phyloP scores from a whole-genome alignment of 441 rosid species.

The Erodium moschatum region DNA sequence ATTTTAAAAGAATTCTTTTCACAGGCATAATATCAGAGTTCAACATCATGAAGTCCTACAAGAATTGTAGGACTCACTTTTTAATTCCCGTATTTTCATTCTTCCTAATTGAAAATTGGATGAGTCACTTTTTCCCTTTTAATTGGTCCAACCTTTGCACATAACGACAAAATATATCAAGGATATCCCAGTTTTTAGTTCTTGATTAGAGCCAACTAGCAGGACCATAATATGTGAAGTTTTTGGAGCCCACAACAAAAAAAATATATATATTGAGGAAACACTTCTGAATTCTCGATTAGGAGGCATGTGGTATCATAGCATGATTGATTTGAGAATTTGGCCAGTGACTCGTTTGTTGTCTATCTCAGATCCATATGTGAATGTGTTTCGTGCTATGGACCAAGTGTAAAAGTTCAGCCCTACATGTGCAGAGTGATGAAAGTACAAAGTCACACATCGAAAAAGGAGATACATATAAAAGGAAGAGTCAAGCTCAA shows the following conservation, averaged over 20 bases:
- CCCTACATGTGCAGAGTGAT: background rate
- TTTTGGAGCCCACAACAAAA: background rate
- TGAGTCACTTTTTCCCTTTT: background rate
- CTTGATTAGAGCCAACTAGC: background rate
- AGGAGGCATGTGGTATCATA: background rate
- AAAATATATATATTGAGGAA: background rate
- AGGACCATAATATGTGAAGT: background rate
- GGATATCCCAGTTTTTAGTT: background rate
- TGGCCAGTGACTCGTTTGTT: background rate
- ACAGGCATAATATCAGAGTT: background rate
- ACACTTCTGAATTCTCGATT: background rate
- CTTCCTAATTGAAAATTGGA: slow-evolving; percentile 5
- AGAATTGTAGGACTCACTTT: background rate
- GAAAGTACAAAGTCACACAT: background rate
- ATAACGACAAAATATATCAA: background rate
- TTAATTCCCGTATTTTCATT: background rate
- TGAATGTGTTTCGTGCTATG: background rate
- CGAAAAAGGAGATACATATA: no score
- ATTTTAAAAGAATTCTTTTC: background rate
- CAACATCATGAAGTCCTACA: background rate
- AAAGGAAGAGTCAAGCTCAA: background rate
- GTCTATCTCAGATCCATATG: background rate
- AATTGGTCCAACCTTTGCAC: background rate
- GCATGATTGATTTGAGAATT: background rate
- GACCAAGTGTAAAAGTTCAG: background rate